Evolutionary conservation across 2,329 filamentous ascomycete genomes (phyloP), one percentile per base, ranked within the genome.

Genomic region (Sporothrix brunneoviolacea): DNA sequence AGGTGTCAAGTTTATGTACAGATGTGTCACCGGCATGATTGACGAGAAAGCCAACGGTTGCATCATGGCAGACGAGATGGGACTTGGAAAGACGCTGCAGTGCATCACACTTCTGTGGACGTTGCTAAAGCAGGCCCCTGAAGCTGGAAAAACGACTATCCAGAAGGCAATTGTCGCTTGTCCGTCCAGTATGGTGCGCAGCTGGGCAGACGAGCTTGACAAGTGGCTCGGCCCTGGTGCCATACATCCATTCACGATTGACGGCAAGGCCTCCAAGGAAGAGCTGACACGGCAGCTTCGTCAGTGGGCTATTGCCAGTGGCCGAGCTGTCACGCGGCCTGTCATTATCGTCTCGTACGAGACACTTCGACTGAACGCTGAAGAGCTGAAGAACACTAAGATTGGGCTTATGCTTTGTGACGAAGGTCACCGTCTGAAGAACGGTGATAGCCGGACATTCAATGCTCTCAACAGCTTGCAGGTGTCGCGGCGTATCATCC

Each of bases 51-150:
- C 93, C 43, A 88, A 96, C 65, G 93, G 93, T 2, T 98, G 93
- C 68, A 98, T 98, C 65, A 98, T 98, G 93, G 93, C 93, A 48
- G 93, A 98, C 65, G 93, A 96, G 65, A 98, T 98, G 93, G 93
- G 93, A 59, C 72, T 98, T 27, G 93, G 93, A 51, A 98, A 98
- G 71, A 98, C 93, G 16, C 70, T 98, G 38, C 93, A 98, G 72
- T 98, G 93, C 67, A 98, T 98, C 61, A 81, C 93, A 0, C 77
- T 98, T 44, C 84, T 98, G 75, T 98, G 93, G 93, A 98, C 93
- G 2, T 70, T 98, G 1, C 71, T 98, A 15, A 97, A 96, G 66
- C 93, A 98, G 64, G 95, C 91, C 0, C 88, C 93, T 0, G 89
- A 96, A 36, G 89, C 91, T n/a, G 93, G 93, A 18, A 96, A 91